These are phyloP conservation scores for Leccinum olivaceopallidum DNA, from an alignment of 768 basidiomycete species.

Conservation along the genomic window DNA sequence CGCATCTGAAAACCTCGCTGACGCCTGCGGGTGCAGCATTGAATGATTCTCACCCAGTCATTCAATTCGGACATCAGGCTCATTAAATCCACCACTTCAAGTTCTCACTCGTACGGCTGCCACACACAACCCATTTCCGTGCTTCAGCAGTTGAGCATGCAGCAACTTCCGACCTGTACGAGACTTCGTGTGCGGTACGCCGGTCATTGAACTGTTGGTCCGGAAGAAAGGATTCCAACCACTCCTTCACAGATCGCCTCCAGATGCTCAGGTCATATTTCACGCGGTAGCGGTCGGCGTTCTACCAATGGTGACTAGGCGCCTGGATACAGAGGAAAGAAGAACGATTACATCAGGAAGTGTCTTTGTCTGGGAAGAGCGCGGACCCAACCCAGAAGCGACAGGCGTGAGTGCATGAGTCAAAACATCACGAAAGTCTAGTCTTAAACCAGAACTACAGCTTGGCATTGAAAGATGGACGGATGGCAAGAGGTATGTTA, in stretches of 20 bases:
- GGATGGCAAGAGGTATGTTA: conserved; percentile 53
- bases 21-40: conserved; percentile 20
- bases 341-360: conserved; percentile 68
- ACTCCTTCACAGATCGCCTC: conserved; percentile 42
- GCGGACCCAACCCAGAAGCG: conserved; percentile 64
- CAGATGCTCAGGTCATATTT: conserved; percentile 74
- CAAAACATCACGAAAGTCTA: conserved; percentile 4
- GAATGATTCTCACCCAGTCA: conserved; percentile 29
- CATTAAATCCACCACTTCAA: conserved; percentile 30
- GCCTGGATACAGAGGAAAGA: conserved; percentile 76
- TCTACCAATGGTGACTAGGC: conserved; percentile 67
- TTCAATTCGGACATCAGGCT: conserved; percentile 22
- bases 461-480: conserved; percentile 83
- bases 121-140: conserved; percentile 16
- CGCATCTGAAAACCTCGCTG: conserved; percentile 8
- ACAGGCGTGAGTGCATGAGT: conserved; percentile 51
- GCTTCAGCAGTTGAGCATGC: conserved; percentile 42
- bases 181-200: conserved; percentile 52
- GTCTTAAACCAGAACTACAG: conserved; percentile 33
- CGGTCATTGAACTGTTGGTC: not conserved
- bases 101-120: conserved; percentile 23
- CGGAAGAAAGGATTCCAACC: conserved; percentile 1
- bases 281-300: conserved; percentile 61
- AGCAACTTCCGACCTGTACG: conserved; percentile 62
- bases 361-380: conserved; percentile 85